Conservation (phyloP, 2,329 filamentous ascomycete genomes). For the Aspergillus aculeatus region DNA sequence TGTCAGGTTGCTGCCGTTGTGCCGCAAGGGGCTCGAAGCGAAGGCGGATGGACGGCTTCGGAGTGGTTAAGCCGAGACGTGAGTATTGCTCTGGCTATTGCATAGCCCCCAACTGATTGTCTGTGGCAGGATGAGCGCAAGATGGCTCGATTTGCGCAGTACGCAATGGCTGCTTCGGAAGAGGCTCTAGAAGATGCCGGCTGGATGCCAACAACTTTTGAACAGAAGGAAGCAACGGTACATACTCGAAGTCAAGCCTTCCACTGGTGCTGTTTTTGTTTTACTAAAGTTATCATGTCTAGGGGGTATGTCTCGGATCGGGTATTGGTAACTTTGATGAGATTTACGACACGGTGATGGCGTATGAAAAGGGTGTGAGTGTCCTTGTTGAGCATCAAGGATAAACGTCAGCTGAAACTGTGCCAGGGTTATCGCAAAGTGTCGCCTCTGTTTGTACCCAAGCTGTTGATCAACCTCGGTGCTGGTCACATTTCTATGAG, state of each 20-base stretch:
- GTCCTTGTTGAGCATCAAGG: not conserved
- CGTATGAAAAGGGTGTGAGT: slow-evolving; percentile 70
- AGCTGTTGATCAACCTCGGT: slow-evolving; percentile 89
- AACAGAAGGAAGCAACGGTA: slow-evolving; percentile 70
- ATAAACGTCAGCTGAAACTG: slow-evolving; percentile 11
- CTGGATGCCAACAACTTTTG: slow-evolving; percentile 63
- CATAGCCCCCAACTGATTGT: not conserved
- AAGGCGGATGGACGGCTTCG: slow-evolving; percentile 44
- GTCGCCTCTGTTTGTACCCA: slow-evolving; percentile 88
- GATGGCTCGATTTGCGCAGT: slow-evolving; percentile 90
- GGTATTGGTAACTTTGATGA: slow-evolving; percentile 94
- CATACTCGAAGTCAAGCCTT: slow-evolving; percentile 13
- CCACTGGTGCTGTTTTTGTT: not conserved
- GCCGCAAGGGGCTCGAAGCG: slow-evolving; percentile 54
- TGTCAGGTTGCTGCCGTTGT: slow-evolving; percentile 84
- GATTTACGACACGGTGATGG: slow-evolving; percentile 78
- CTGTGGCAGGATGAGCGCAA: slow-evolving; percentile 61
- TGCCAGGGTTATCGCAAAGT: slow-evolving; percentile 84
- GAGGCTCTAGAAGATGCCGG: slow-evolving; percentile 83
- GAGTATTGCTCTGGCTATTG: slow-evolving; percentile 13
- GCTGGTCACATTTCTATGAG: slow-evolving; percentile 94
- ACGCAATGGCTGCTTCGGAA: slow-evolving; percentile 79
- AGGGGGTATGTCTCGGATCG: slow-evolving; percentile 89
- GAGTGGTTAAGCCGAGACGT: slow-evolving; percentile 48
- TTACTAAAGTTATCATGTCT: not conserved